phyloP scores from a whole-genome alignment of 352 stramenopile species.

The Pythium brachiatum region DNA sequence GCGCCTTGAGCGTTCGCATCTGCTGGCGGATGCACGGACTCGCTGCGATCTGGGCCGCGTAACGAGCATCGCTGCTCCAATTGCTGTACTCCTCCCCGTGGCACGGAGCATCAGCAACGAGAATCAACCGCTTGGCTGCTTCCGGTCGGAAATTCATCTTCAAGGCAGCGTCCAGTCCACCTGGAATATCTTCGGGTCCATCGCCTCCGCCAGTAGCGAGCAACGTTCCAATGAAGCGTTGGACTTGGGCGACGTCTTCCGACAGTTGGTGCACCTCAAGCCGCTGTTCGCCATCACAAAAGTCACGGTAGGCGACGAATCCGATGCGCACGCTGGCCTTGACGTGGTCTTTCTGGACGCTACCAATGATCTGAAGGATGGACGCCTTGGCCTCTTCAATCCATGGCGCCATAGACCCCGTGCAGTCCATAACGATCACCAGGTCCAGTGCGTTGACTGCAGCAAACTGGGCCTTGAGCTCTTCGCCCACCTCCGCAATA shows the following conservation, averaged over 20 bases:
- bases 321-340: conserved; percentile 28
- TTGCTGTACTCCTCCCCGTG: conserved; percentile 35
- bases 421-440: conserved; percentile 52
- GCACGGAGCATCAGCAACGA: conserved; percentile 36
- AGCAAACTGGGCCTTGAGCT: conserved; percentile 21
- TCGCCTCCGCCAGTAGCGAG: conserved; percentile 32
- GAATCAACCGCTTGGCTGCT: conserved; percentile 31
- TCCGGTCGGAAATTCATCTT: conserved; percentile 26
- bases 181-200: conserved; percentile 37
- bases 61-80: conserved; percentile 4
- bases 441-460: conserved; percentile 33
- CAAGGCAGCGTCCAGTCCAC: conserved; percentile 28
- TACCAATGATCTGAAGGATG: conserved; percentile 33
- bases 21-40: conserved; percentile 35
- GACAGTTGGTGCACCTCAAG: conserved; percentile 29
- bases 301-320: conserved; percentile 47
- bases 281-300: conserved; percentile 28
- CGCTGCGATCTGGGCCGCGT: conserved; percentile 19
- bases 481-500: conserved; percentile 16
- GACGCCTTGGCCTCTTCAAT: conserved; percentile 32
- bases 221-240: conserved; percentile 27
- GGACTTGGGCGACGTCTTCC: conserved; percentile 15
- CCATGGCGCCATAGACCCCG: conserved; percentile 34
- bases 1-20: conserved; percentile 28
- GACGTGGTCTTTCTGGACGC: conserved; percentile 25